Evolutionary conservation across 78 protist genomes (phyloP).

Genomic region (Chrysochromulina parva): DNA sequence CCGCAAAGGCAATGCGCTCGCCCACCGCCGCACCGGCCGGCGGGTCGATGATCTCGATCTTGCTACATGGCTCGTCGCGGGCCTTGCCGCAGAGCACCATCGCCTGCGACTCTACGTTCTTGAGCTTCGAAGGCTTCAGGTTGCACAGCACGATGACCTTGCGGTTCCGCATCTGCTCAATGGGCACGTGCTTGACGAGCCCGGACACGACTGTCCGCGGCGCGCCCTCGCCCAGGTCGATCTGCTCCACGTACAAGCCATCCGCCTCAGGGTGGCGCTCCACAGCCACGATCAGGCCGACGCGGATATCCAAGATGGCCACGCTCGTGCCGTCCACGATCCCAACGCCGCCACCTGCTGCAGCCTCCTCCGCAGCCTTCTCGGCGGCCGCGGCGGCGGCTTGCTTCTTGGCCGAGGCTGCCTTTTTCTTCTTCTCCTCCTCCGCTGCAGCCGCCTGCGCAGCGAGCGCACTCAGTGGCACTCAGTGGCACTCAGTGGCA

Average conservation of each 20-base stretch:
- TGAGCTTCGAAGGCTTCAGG: constrained; percentile 28
- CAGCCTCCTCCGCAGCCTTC: background rate
- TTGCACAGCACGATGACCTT: background rate
- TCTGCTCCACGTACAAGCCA: constrained; percentile 64
- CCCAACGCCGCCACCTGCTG: background rate
- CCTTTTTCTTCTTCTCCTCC: background rate
- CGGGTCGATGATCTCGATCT: constrained; percentile 16
- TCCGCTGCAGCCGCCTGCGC: background rate
- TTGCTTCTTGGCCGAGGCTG: background rate
- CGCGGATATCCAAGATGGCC: constrained; percentile 31
- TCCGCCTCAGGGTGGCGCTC: constrained; percentile 67
- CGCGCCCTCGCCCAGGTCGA: constrained; percentile 31
- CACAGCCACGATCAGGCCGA: constrained; percentile 52
- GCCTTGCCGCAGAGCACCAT: background rate
- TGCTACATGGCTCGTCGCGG: background rate
- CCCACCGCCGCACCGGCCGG: constrained; percentile 53
- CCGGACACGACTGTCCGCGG: background rate
- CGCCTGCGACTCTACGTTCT: constrained; percentile 16
- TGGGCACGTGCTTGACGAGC: background rate
- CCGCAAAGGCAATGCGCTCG: constrained; percentile 41
- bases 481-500: no score
- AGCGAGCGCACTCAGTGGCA: background rate
- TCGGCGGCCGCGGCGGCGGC: background rate
- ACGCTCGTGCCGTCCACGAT: background rate
- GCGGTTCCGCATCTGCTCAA: background rate